Evolutionary conservation across 371 early-diverging fungal genomes (phyloP), one percentile per base, ranked within the genome.

Genomic region (Choanephora cucurbitarum): DNA sequence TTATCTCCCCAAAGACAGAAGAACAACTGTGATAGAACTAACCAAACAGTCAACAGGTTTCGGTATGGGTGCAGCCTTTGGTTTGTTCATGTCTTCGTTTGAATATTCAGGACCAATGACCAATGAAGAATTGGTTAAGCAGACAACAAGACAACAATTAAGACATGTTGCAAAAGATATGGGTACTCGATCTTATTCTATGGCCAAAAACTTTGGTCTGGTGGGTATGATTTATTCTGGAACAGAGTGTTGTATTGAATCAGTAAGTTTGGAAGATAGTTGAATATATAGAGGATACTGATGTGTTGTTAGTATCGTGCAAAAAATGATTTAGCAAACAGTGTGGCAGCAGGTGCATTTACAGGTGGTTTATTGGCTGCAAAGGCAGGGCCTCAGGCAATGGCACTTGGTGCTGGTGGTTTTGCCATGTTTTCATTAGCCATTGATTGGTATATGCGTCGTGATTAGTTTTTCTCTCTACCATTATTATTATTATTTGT

Each of bases 391-490:
- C 91, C 89, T 40, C 82, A 89, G 50, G 91, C 89, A 10, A 82
- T 86, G 60, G 83, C 81, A 1, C 67, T 83, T 17, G 98, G 98
- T 51, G 96, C 97, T 62, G 92, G 85, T 28, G 92, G 94, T 22
- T 97, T 98, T 79, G 96, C 96, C 2, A 93, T 94, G 15, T 98
- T 98, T 67, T 93, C 93, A 19, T 86, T 89, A 10, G 96, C 93
- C n/a, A 93, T 94, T 57, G 94, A 94, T 53, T 87, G 81, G 75
- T 92, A 88, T 64, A 84, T 91, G 67, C 58, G 44, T 41, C 49
- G 67, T 33, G 63, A 67, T 52, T 67, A 66, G 37, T 11, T 10
- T 40, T 17, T 40, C 40, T 40, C 40, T 40, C 40, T 40, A 3
- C 10, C 40, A 5, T 17, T 40, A 11, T 40, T 40, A 5, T 3